Conservation (phyloP, 139 green algal genomes). For the Chlamydomonas incerta region DNA sequence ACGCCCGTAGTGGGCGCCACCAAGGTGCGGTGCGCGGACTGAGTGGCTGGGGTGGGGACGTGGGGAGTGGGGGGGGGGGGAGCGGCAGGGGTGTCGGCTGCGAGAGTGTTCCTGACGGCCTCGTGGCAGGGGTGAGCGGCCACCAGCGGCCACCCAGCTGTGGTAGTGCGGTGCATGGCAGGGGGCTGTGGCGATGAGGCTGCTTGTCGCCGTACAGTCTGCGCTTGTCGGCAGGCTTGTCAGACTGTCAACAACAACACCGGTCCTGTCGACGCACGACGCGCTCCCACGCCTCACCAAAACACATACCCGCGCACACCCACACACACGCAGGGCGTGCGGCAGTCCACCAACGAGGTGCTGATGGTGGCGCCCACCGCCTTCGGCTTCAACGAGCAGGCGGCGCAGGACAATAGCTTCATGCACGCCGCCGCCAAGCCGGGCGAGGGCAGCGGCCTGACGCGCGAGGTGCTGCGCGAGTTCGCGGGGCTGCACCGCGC, state of each 20-base stretch:
- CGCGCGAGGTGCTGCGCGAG: conserved; percentile 76
- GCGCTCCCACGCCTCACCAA: no score
- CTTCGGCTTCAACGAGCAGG: conserved; percentile 95
- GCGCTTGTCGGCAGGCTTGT: no score
- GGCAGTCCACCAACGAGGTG: conserved; percentile 88
- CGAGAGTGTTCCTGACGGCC: no score
- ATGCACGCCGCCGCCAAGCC: conserved; percentile 75
- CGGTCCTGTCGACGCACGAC: no score
- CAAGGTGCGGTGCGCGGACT: background rate
- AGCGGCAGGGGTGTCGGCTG: background rate
- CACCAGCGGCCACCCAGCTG: no score
- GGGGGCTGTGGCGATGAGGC: no score
- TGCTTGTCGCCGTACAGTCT: no score
- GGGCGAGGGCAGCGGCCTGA: conserved; percentile 48
- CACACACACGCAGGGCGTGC: background rate
- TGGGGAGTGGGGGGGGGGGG: background rate
- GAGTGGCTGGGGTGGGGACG: background rate
- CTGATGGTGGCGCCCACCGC: conserved; percentile 96
- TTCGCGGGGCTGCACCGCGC: conserved; percentile 83
- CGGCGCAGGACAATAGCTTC: conserved; percentile 92
- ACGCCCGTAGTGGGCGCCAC: conserved; percentile 25
- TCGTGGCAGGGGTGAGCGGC: no score
- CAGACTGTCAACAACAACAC: no score
- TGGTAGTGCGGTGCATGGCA: no score
- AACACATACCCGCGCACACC: no score